phyloP scores from a whole-genome alignment of 345 rosid genomes.

The Stellera chamaejasme region DNA sequence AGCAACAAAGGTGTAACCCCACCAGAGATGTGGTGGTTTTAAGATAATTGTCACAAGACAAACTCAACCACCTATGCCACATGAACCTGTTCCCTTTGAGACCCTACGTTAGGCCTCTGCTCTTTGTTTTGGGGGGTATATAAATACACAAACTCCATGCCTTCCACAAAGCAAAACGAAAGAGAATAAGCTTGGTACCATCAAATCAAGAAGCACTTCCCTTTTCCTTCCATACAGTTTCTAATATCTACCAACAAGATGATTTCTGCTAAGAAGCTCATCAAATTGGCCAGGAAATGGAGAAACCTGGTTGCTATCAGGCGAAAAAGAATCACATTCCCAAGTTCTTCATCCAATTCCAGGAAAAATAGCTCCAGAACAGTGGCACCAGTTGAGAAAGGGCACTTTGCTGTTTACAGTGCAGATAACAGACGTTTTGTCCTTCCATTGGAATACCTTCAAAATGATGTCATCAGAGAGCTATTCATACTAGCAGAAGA shows the following conservation, averaged over 20 bases:
- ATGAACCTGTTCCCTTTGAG: neutral
- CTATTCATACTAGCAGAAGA: constrained; percentile 23
- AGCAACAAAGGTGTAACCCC: no score
- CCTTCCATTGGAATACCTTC: constrained; percentile 10
- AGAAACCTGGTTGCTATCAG: constrained; percentile 10
- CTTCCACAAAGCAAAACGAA: neutral
- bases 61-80: neutral
- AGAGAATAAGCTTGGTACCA: neutral
- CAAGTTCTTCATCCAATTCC: neutral
- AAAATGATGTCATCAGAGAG: constrained; percentile 7
- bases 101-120: neutral
- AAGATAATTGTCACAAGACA: no score
- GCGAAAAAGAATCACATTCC: constrained; percentile 15
- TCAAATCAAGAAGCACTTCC: neutral
- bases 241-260: constrained; percentile 7
- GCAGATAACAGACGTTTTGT: constrained; percentile 10
- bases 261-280: constrained; percentile 20
- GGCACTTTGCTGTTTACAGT: constrained; percentile 8
- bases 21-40: no score
- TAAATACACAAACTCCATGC: neutral
- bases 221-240: neutral
- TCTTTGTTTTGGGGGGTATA: neutral
- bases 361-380: constrained; percentile 2
- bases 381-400: constrained; percentile 14
- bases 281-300: constrained; percentile 26